phyloP scores from a whole-genome alignment of 768 basidiomycete species.

The Baorangia bicolor region DNA sequence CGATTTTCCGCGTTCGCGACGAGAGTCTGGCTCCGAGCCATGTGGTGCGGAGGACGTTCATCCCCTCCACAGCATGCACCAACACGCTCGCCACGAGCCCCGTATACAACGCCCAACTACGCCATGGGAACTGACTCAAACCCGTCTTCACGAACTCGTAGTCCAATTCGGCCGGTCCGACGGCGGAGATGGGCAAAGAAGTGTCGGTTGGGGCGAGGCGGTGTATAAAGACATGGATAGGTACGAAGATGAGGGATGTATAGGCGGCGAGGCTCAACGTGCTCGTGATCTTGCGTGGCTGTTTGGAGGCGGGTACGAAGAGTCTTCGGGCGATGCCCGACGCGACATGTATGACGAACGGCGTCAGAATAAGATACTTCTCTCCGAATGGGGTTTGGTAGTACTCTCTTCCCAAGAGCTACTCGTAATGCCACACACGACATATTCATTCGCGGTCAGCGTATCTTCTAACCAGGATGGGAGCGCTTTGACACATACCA shows the following conservation, averaged over 20 bases:
- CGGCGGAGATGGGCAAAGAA: slow-evolving; percentile 37
- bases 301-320: slow-evolving; percentile 37
- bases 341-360: slow-evolving; percentile 62
- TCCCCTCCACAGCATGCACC: slow-evolving; percentile 65
- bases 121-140: slow-evolving; percentile 57
- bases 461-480: neutral
- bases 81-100: slow-evolving; percentile 56
- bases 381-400: slow-evolving; percentile 76
- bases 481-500: slow-evolving; percentile 48
- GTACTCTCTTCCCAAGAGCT: slow-evolving; percentile 84
- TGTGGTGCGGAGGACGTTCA: slow-evolving; percentile 49
- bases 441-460: neutral
- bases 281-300: slow-evolving; percentile 38
- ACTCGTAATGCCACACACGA: neutral
- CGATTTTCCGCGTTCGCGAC: slow-evolving; percentile 26
- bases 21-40: slow-evolving; percentile 32
- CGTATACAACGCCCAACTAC: slow-evolving; percentile 61
- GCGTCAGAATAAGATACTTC: slow-evolving; percentile 62
- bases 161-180: slow-evolving; percentile 77
- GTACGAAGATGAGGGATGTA: slow-evolving; percentile 54
- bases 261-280: slow-evolving; percentile 65
- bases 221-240: slow-evolving; percentile 70
- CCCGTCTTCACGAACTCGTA: slow-evolving; percentile 82
- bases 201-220: slow-evolving; percentile 51
- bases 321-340: slow-evolving; percentile 62